These are phyloP conservation scores for Aspergillus niger DNA, from an alignment of 2,329 filamentous ascomycete genomes.

Conservation along the genomic window DNA sequence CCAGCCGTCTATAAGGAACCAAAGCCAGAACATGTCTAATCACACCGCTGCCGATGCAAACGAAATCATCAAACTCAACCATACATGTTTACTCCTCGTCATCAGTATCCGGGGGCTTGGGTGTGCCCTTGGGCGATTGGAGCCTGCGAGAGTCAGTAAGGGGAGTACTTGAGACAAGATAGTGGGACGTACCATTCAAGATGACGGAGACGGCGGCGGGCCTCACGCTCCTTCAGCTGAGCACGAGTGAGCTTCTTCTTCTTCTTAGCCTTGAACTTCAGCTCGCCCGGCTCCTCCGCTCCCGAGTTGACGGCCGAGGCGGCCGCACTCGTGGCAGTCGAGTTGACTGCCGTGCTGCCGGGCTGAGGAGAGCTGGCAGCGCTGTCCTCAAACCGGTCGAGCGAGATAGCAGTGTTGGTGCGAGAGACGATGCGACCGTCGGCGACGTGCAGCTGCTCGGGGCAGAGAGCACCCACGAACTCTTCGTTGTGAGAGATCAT, in stretches of 20 bases:
- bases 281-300: conserved; percentile 73
- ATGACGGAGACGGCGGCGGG: conserved; percentile 81
- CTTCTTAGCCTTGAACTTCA: conserved; percentile 87
- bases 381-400: conserved; percentile 85
- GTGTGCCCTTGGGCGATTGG: conserved; percentile 82
- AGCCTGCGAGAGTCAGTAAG: conserved; percentile 61
- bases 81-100: conserved; percentile 59
- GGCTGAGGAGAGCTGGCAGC: conserved; percentile 61
- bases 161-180: background rate
- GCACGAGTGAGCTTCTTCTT: conserved; percentile 99
- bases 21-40: background rate
- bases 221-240: conserved; percentile 91
- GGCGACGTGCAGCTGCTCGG: conserved; percentile 93
- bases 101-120: conserved; percentile 74
- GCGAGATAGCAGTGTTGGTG: conserved; percentile 70
- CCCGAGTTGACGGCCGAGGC: conserved; percentile 74
- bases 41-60: conserved; percentile 1
- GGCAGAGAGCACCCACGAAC: conserved; percentile 92
- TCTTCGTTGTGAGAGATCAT: conserved; percentile 99
- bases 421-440: conserved; percentile 86
- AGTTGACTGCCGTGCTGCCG: conserved; percentile 59
- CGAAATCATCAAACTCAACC: background rate
- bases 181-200: conserved; percentile 56
- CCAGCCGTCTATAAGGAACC: conserved; percentile 1
- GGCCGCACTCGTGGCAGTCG: conserved; percentile 61